A percentile compares a stretch with the other conserved stretches of the same genome.
Conservation (phyloP, 2,329 filamentous ascomycete genomes). For the Eutypa lata region DNA sequence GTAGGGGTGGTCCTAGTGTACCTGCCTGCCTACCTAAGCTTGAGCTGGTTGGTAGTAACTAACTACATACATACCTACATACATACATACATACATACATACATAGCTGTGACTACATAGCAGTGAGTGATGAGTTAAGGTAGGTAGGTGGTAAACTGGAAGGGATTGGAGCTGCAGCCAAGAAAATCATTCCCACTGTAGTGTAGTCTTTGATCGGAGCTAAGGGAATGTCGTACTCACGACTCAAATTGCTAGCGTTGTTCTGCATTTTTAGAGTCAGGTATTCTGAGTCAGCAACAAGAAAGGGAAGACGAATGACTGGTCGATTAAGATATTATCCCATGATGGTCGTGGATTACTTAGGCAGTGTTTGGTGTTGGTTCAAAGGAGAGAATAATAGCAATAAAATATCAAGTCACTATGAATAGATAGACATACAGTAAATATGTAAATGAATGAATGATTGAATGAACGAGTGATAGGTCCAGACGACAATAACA, state of each 20-base stretch:
- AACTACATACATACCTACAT: no score
- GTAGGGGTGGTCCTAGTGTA: neutral
- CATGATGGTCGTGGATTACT: no score
- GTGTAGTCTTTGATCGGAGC: neutral
- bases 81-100: no score
- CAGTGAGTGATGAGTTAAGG: neutral
- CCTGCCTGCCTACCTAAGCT: neutral
- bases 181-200: neutral
- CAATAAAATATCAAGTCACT: no score
- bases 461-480: no score
- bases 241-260: neutral
- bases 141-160: no score
- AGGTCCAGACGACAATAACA: no score
- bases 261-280: neutral
- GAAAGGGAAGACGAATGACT: neutral
- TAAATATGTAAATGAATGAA: no score
- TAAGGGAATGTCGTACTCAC: slow-evolving; percentile 1
- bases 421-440: no score
- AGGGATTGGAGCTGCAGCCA: neutral
- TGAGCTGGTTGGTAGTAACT: neutral
- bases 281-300: neutral
- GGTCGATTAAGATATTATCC: neutral
- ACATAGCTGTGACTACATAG: no score
- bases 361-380: no score
- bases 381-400: no score